Conservation (phyloP, 1,284 basidiomycete species). For the Porphyrellus sp. region DNA sequence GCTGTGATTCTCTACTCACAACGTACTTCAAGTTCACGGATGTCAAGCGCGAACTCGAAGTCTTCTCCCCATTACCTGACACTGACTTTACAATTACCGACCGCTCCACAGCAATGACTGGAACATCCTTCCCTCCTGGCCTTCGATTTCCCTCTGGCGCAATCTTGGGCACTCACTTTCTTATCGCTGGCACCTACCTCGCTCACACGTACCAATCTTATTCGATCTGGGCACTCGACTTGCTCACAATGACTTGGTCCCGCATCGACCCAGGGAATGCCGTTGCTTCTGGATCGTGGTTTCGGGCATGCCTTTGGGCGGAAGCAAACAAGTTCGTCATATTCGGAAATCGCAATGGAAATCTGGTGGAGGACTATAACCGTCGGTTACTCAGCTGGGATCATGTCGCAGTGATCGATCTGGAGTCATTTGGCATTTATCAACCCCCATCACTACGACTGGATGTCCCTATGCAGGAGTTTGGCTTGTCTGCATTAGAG, state of each 20-base stretch:
- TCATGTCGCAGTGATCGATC: constrained; percentile 85
- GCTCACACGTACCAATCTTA: constrained; percentile 88
- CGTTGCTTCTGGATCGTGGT: constrained; percentile 82
- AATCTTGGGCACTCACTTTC: constrained; percentile 82
- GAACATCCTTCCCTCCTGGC: constrained; percentile 80
- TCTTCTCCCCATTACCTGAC: constrained; percentile 74
- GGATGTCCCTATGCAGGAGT: constrained; percentile 69
- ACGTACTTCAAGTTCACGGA: constrained; percentile 72
- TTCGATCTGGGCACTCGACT: constrained; percentile 86
- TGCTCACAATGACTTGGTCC: constrained; percentile 77
- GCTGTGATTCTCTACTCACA: constrained; percentile 20
- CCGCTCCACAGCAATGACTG: constrained; percentile 73
- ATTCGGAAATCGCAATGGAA: constrained; percentile 84
- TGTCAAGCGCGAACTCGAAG: constrained; percentile 88
- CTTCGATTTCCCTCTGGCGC: constrained; percentile 92
- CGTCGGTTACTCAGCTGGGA: constrained; percentile 87
- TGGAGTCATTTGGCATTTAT: constrained; percentile 93
- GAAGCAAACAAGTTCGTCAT: constrained; percentile 80
- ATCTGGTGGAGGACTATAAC: constrained; percentile 89
- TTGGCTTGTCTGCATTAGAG: constrained; percentile 76
- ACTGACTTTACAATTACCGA: constrained; percentile 71
- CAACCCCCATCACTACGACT: constrained; percentile 74
- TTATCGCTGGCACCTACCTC: constrained; percentile 87
- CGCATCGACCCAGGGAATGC: constrained; percentile 81
- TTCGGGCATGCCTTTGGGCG: constrained; percentile 80